phyloP scores from a whole-genome alignment of 306 rosid genomes.

The Lathyrus tuberosus region DNA sequence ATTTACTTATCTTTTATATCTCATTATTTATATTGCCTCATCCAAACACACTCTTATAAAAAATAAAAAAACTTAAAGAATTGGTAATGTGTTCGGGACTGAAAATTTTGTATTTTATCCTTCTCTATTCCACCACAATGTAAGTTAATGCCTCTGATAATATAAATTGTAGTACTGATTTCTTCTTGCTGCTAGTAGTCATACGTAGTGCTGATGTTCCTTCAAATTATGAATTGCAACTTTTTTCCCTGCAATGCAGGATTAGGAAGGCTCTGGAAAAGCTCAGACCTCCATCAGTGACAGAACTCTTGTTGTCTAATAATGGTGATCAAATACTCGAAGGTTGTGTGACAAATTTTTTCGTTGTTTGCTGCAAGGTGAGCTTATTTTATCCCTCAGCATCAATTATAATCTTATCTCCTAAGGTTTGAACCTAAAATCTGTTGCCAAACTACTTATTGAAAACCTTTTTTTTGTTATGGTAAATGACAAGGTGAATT shows the following conservation, averaged over 20 bases:
- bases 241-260: conserved; percentile 47
- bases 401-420: conserved; percentile 14
- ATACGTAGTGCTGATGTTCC: conserved; percentile 3
- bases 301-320: conserved; percentile 82
- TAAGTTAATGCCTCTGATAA: background rate
- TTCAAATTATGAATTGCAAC: conserved; percentile 18
- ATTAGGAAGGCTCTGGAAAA: conserved; percentile 76
- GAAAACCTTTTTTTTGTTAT: conserved; percentile 18
- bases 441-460: conserved; percentile 11
- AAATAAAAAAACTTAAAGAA: too few species aligned
- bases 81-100: too few species aligned
- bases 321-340: conserved; percentile 83
- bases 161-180: conserved; percentile 3
- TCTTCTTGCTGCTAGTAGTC: conserved; percentile 8
- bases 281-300: conserved; percentile 78
- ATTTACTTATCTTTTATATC: too few species aligned
- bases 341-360: conserved; percentile 84
- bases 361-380: conserved; percentile 79
- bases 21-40: too few species aligned
- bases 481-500: conserved; percentile 26
- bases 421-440: conserved; percentile 30
- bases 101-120: too few species aligned
- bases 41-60: too few species aligned
- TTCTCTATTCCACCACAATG: too few species aligned
- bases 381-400: conserved; percentile 10